Evolutionary conservation across 2,329 filamentous ascomycete genomes (phyloP).

Genomic region (Penicillium brasilianum): DNA sequence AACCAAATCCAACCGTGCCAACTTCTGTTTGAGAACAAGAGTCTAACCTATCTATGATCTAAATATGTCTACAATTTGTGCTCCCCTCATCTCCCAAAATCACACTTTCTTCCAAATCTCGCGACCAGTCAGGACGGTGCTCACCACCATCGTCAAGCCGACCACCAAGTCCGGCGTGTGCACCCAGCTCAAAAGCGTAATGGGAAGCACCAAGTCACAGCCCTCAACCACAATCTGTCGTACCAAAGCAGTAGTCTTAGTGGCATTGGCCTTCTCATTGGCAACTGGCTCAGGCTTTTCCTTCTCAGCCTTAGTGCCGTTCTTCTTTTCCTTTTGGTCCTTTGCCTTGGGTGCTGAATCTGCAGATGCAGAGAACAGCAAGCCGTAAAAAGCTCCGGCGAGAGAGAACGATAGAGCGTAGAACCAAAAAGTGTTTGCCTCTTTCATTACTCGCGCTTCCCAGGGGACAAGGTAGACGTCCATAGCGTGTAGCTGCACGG

Average conservation of each 20-base stretch:
- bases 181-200: conserved; percentile 65
- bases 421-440: conserved; percentile 74
- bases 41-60: background rate
- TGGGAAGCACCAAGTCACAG: conserved; percentile 68
- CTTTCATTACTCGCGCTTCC: conserved; percentile 56
- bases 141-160: conserved; percentile 64
- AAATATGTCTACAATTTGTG: background rate
- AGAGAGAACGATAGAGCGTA: conserved; percentile 62
- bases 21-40: background rate
- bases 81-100: background rate
- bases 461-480: conserved; percentile 51
- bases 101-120: conserved; percentile 61
- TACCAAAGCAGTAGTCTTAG: conserved; percentile 38
- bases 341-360: conserved; percentile 33
- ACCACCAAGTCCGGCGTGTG: conserved; percentile 57
- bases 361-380: conserved; percentile 21
- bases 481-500: conserved; percentile 54
- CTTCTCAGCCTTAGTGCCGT: conserved; percentile 30
- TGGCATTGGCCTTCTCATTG: background rate
- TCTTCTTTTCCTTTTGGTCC: conserved; percentile 7
- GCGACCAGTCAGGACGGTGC: conserved; percentile 64
- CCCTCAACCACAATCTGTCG: conserved; percentile 61
- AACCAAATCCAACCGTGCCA: background rate
- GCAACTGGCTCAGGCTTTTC: conserved; percentile 27
- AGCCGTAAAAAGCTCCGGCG: conserved; percentile 35